Conservation (phyloP, 495 filamentous ascomycete species). For the Copromyces sp. region DNA sequence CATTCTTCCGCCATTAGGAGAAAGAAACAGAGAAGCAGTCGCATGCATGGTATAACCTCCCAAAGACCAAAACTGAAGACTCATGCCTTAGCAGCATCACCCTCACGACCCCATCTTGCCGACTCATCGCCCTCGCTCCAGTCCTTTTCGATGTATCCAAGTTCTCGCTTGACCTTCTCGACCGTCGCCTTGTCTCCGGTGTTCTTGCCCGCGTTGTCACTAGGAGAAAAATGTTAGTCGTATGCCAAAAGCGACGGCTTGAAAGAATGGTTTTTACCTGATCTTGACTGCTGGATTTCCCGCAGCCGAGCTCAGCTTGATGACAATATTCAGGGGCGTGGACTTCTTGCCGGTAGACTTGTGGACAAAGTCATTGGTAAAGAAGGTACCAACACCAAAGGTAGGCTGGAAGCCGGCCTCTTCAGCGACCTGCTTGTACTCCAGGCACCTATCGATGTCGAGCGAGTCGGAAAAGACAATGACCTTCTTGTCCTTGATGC, state of each 20-base stretch:
- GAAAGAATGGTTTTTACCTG: conserved; percentile 28
- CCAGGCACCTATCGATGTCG: conserved; percentile 79
- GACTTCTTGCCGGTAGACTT: conserved; percentile 65
- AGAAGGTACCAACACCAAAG: conserved; percentile 90
- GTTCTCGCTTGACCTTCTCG: conserved; percentile 65
- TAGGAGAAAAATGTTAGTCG: conserved; percentile 7
- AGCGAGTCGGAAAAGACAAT: conserved; percentile 97
- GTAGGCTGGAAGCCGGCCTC: conserved; percentile 68
- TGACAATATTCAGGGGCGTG: conserved; percentile 92
- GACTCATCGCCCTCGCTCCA: conserved; percentile 82
- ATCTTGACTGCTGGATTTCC: conserved; percentile 88
- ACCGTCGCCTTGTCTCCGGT: conserved; percentile 77
- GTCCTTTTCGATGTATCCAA: conserved; percentile 76
- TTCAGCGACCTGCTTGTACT: conserved; percentile 77
- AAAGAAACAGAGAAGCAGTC: not conserved
- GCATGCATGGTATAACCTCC: conserved; percentile 4
- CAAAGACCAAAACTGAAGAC: not conserved
- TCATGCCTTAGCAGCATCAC: conserved; percentile 12
- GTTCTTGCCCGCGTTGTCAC: conserved; percentile 94
- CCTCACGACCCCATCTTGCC: conserved; percentile 57
- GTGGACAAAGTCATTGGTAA: conserved; percentile 84
- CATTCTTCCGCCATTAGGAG: not conserved
- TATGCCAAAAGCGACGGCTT: not conserved
- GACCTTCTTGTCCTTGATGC: conserved; percentile 73
- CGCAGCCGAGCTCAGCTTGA: conserved; percentile 79